Base-by-base conservation (phyloP, 805 yeast species). In the Candida fluviatilis region DNA sequence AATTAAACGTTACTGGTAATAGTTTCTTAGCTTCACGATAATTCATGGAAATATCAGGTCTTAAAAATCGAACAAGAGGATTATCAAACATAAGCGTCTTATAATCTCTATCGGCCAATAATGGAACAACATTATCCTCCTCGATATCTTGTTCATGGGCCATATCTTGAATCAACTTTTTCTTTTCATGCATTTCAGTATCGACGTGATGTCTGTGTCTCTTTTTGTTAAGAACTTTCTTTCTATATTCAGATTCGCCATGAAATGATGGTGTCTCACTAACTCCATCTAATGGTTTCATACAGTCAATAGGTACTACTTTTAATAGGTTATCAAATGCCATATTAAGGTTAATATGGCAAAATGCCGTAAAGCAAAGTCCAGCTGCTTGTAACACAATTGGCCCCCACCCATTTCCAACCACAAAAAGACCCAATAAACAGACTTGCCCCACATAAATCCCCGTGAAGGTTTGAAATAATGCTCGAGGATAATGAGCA, bases 361-460 rank as follows among this genome's bases (percentile, higher is more conserved):
- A 70, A 54, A 86, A 82, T 3, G 75, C 74, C 0, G 97, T 87
- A 47, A 73, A 60, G 6, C 73, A 75, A 11, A 87, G 51, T 30
- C 83, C 69, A 36, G 90, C 69, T 1, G 78, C 80, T 58, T 84
- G 86, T 38, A 91, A 62, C 3, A 82, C 85, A 46, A 89, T 73
- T 26, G 96, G 95, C 32, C 96, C 98, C 96, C 96, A 91, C 30
- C 95, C 84, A 69, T 87, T 87, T 44, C 95, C 89, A 39, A 91
- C 95, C 13, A 78, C 85, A 57, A 88, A 90, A 39, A 93, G 61
- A 39, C 96, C 97, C 38, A 93, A 57, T 46, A 93, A 51, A 68
- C 96, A 87, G 16, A 89, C 63, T 62, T 91, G 90, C 28, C 95
- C 95, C 32, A 91, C 58, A 58, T 91, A 91, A 31, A 93, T 60